phyloP scores from a whole-genome alignment of 225 moss, liverwort and hornwort genomes.

The Pleurozium schreberi region DNA sequence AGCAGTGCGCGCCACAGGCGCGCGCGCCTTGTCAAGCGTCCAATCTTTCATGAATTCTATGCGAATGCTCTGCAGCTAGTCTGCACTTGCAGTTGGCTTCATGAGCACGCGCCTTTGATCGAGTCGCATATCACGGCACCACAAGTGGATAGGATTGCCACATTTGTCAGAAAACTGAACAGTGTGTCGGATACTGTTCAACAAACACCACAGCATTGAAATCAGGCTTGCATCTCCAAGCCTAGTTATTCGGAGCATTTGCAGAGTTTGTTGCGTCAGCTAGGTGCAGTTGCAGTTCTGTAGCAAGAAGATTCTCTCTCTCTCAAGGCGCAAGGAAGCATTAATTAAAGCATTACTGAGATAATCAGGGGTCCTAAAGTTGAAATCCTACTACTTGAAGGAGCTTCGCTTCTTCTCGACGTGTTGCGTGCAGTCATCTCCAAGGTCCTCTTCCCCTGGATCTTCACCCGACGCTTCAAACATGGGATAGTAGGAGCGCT shows the following conservation, averaged over 20 bases:
- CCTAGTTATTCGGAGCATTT: neutral
- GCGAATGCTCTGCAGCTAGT: neutral
- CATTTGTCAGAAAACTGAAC: neutral
- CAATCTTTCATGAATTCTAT: neutral
- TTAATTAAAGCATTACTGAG: neutral
- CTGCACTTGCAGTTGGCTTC: neutral
- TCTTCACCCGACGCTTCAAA: conserved; percentile 79
- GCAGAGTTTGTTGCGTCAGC: neutral
- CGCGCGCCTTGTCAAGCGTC: neutral
- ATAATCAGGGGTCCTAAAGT: neutral
- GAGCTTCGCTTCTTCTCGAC: conserved; percentile 78
- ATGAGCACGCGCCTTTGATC: neutral
- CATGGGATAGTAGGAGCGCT: conserved; percentile 60
- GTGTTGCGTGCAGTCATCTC: conserved; percentile 73
- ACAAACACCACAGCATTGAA: neutral
- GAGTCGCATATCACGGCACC: neutral
- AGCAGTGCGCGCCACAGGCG: neutral
- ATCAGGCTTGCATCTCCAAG: neutral
- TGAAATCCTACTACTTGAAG: neutral
- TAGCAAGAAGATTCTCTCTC: neutral
- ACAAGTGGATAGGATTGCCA: neutral
- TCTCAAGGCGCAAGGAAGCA: too few relatives aligned
- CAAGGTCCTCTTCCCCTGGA: conserved; percentile 81
- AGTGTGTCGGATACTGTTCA: neutral
- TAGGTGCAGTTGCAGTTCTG: neutral